These are phyloP conservation scores for Aspergillus coremiiformis DNA, from an alignment of 495 filamentous ascomycete genomes.

Conservation along the genomic window DNA sequence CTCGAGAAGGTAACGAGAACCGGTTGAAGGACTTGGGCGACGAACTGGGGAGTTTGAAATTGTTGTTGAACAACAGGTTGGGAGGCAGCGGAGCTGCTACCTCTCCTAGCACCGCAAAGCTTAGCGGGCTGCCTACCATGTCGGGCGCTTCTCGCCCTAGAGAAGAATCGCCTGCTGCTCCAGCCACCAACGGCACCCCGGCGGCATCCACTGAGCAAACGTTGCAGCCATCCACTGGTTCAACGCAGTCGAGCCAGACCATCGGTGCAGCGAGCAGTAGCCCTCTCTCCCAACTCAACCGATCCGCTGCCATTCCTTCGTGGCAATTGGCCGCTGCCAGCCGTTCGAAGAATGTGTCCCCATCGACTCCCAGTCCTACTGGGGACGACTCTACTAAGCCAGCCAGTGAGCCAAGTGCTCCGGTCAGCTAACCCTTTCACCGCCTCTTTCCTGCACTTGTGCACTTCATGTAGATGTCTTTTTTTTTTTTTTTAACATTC, in stretches of 20 bases:
- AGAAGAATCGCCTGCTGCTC: constrained; percentile 21
- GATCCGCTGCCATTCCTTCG: constrained; percentile 69
- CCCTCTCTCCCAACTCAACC: constrained; percentile 38
- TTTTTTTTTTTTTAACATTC: not conserved
- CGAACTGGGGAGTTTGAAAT: constrained; percentile 90
- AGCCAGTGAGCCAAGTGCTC: constrained; percentile 24
- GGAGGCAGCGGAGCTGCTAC: constrained; percentile 38
- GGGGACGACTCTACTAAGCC: constrained; percentile 13
- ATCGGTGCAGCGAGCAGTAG: constrained; percentile 22
- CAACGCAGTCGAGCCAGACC: constrained; percentile 23
- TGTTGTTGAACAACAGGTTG: constrained; percentile 74
- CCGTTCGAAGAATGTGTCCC: constrained; percentile 42
- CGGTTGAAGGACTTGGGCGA: constrained; percentile 75
- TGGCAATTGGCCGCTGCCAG: constrained; percentile 81
- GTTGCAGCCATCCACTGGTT: constrained; percentile 27
- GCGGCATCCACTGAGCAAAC: constrained; percentile 26
- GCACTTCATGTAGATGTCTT: constrained; percentile 10
- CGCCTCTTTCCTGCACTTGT: constrained; percentile 1
- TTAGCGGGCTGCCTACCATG: constrained; percentile 21
- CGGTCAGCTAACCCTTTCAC: constrained; percentile 19
- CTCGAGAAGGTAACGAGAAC: constrained; percentile 75
- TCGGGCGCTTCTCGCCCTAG: constrained; percentile 27
- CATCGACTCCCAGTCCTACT: constrained; percentile 20
- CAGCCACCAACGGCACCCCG: constrained; percentile 27
- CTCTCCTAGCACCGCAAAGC: constrained; percentile 29